Evolutionary conservation across 129 eudicot genomes (phyloP), one percentile per base, ranked within the genome.

Genomic region (Ambrosia artemisiifolia): DNA sequence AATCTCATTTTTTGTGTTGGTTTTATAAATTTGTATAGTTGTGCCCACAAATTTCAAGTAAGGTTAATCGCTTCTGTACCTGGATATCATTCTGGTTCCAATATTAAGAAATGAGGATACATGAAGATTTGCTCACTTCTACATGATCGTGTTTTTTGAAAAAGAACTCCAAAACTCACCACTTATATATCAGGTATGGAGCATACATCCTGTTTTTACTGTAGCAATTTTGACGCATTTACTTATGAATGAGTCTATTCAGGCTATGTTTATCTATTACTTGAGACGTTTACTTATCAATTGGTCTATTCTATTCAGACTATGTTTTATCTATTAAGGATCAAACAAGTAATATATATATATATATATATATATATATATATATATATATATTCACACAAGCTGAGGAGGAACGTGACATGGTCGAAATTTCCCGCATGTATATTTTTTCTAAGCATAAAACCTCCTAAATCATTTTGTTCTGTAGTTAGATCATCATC

Each of bases 11-110:
- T 5, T 33, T 47, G 16, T 47, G 6, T 47, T n/a, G 49, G 32
- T 59, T 46, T 32, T 47, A 43, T 17, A 46, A 11, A 44, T 51
- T 24, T 24, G 28, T 24, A 24, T 24, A 24, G 28, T 24, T 24
- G 28, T 24, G 28, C 0, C 28, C 1, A 24, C 28, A 24, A 24
- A 24, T 24, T 24, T 24, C 28, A 24, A 24, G 99, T 95, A 34
- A 86, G 99, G 86, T 84, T 95, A 67, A 88, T n/a, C 90, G 97
- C 88, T 32, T 95, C 97, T 33, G 96, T 95, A 35, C 97, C 97
- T 57, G 99, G 97, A 63, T 90, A 95, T 79, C 97, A 95, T 78
- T 72, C 91, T 14, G 96, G 99, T 71, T 51, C 97, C 34, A 86
- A 80, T 73, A 69, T 95, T 20, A 95, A 73, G 72, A 90, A 95